Conservation (phyloP, 768 basidiomycete genomes). For the Baorangia bicolor region DNA sequence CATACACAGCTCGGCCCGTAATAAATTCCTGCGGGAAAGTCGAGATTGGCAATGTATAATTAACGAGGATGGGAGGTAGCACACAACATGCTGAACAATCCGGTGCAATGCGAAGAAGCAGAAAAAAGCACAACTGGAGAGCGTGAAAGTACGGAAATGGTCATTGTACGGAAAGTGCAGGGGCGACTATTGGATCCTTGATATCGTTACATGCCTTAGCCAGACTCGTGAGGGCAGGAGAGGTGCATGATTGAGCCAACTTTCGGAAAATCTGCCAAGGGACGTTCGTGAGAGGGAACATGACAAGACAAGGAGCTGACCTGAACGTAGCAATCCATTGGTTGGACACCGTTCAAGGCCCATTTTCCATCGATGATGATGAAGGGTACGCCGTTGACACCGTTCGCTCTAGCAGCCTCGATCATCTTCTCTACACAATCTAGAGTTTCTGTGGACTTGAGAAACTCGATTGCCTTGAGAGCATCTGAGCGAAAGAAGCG, state of each 20-base stretch:
- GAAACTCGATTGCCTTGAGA: constrained; percentile 40
- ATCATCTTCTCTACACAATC: constrained; percentile 43
- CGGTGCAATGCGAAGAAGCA: constrained; percentile 9
- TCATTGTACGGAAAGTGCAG: constrained; percentile 26
- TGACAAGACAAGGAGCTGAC: constrained; percentile 21
- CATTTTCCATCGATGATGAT: constrained; percentile 46
- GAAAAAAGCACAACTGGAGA: neutral
- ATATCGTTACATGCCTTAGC: constrained; percentile 19
- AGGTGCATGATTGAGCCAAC: constrained; percentile 21
- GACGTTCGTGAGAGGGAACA: neutral
- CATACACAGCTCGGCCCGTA: constrained; percentile 12
- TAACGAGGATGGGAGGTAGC: constrained; percentile 7
- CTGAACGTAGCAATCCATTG: constrained; percentile 39
- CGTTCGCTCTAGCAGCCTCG: constrained; percentile 39
- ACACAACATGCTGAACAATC: constrained; percentile 17
- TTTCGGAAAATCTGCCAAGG: constrained; percentile 32
- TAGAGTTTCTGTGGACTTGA: constrained; percentile 39
- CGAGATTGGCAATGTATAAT: constrained; percentile 14
- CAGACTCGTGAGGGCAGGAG: constrained; percentile 1
- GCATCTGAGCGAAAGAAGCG: neutral
- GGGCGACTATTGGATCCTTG: constrained; percentile 19
- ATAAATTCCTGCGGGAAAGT: constrained; percentile 19
- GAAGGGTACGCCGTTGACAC: constrained; percentile 53
- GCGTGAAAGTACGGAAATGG: neutral
- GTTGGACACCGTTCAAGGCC: constrained; percentile 46